Conservation (phyloP, 2,329 filamentous ascomycete genomes). For the Venturia nashicola region DNA sequence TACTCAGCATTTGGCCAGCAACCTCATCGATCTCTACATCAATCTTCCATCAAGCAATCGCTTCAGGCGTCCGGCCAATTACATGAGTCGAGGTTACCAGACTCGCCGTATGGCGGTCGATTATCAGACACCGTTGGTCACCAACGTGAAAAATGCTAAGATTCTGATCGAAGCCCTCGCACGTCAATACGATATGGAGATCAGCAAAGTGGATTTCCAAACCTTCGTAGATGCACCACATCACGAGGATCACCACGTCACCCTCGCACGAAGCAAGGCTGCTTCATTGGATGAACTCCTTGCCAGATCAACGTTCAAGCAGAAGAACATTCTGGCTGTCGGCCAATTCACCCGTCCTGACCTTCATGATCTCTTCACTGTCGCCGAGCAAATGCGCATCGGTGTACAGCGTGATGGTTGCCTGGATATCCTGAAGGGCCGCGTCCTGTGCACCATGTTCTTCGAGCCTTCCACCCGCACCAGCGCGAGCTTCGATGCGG, state of each 20-base stretch:
- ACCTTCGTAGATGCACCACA: constrained; percentile 47
- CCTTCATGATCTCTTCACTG: constrained; percentile 85
- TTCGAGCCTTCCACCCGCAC: constrained; percentile 96
- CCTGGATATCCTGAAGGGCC: constrained; percentile 72
- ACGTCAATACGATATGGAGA: constrained; percentile 72
- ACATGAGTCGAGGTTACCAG: constrained; percentile 95
- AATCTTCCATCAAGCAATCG: constrained; percentile 98
- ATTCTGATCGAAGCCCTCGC: constrained; percentile 90
- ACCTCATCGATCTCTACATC: constrained; percentile 97
- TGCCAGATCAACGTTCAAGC: constrained; percentile 73
- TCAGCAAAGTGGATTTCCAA: constrained; percentile 79
- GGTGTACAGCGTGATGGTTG: constrained; percentile 88
- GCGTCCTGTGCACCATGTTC: constrained; percentile 85
- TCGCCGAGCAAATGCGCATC: constrained; percentile 94
- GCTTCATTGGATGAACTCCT: constrained; percentile 58
- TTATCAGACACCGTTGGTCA: constrained; percentile 92
- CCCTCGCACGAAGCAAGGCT: constrained; percentile 41
- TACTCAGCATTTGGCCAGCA: constrained; percentile 92
- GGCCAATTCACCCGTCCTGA: constrained; percentile 80
- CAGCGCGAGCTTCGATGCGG: constrained; percentile 89
- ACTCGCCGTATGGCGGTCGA: constrained; percentile 97
- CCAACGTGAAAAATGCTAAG: constrained; percentile 99
- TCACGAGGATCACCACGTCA: constrained; percentile 26
- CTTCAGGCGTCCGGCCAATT: constrained; percentile 91
- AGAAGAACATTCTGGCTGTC: constrained; percentile 82